phyloP scores from a whole-genome alignment of 139 green algal genomes.

The Marvania coccoides region DNA sequence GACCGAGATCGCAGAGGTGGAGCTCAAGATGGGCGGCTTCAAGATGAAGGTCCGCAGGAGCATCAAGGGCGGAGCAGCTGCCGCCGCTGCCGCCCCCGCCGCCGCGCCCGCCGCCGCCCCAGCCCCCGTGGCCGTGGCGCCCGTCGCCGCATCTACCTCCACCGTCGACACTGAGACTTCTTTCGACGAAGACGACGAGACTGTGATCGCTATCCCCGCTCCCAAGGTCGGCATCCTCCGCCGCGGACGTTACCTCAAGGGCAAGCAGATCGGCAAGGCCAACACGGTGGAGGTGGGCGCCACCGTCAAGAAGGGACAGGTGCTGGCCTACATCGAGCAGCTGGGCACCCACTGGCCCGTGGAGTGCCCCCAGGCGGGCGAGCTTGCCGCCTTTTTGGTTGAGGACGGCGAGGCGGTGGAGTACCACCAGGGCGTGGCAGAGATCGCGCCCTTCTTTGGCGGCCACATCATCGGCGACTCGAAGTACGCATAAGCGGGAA shows the following conservation, averaged over 20 bases:
- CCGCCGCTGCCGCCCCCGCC: not conserved
- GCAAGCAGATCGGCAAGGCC: conserved; percentile 83
- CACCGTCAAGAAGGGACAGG: conserved; percentile 79
- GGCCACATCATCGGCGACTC: conserved; percentile 84
- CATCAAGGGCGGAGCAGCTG: conserved; percentile 8
- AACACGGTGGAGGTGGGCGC: conserved; percentile 56
- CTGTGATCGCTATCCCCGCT: conserved; percentile 48
- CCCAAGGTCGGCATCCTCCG: conserved; percentile 76
- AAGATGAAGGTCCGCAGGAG: conserved; percentile 61
- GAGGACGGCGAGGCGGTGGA: conserved; percentile 78
- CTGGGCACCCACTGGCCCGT: conserved; percentile 84
- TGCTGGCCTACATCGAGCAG: conserved; percentile 85
- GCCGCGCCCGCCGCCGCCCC: conserved; percentile 7
- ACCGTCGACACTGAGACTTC: conserved; percentile 24
- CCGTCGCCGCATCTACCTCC: not conserved
- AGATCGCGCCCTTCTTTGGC: conserved; percentile 73
- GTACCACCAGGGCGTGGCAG: conserved; percentile 62
- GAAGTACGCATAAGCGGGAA: conserved; percentile 56
- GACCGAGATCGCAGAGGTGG: conserved; percentile 76
- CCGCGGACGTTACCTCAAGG: conserved; percentile 68
- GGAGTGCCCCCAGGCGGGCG: conserved; percentile 75
- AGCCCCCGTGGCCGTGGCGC: not conserved
- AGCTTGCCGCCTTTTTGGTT: conserved; percentile 65
- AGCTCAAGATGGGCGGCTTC: conserved; percentile 75
- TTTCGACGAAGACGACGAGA: conserved; percentile 36